These are phyloP conservation scores for Pyrenophora seminiperda DNA, from an alignment of 2,329 filamentous ascomycete genomes.

Conservation along the genomic window DNA sequence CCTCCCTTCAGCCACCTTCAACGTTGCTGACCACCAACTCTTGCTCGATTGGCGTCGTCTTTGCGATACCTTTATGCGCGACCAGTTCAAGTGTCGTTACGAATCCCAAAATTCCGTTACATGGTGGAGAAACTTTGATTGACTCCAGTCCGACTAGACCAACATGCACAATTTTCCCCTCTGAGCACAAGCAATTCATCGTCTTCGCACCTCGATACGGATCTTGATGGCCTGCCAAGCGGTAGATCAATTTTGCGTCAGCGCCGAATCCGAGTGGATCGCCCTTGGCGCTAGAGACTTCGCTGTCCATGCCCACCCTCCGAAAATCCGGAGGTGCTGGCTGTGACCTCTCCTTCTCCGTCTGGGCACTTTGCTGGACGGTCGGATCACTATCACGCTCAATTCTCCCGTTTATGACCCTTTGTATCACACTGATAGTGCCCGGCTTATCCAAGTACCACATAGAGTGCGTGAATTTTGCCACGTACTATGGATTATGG, in stretches of 20 bases:
- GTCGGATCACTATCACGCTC: slow-evolving; percentile 6
- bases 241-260: slow-evolving; percentile 19
- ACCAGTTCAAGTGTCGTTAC: slow-evolving; percentile 20
- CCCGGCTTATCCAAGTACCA: slow-evolving; percentile 10
- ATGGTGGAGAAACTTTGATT: slow-evolving; percentile 16
- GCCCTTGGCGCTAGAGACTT: slow-evolving; percentile 20
- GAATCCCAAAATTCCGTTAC: slow-evolving; percentile 11
- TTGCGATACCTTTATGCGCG: slow-evolving; percentile 19
- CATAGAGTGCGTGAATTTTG: slow-evolving; percentile 8
- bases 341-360: slow-evolving; percentile 9
- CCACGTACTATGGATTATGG: neutral
- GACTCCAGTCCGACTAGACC: slow-evolving; percentile 1
- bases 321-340: slow-evolving; percentile 10
- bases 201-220: slow-evolving; percentile 2
- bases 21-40: slow-evolving; percentile 17
- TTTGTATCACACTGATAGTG: slow-evolving; percentile 2
- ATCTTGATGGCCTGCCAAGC: slow-evolving; percentile 10
- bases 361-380: slow-evolving; percentile 18
- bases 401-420: neutral
- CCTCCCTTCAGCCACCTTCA: slow-evolving; percentile 19
- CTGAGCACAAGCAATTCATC: slow-evolving; percentile 13
- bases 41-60: slow-evolving; percentile 25
- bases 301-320: slow-evolving; percentile 8
- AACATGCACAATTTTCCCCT: slow-evolving; percentile 9
- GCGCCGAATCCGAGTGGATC: slow-evolving; percentile 17